Base-by-base conservation (phyloP, 2,329 filamentous ascomycete genomes). In the Tothia fuscella region DNA sequence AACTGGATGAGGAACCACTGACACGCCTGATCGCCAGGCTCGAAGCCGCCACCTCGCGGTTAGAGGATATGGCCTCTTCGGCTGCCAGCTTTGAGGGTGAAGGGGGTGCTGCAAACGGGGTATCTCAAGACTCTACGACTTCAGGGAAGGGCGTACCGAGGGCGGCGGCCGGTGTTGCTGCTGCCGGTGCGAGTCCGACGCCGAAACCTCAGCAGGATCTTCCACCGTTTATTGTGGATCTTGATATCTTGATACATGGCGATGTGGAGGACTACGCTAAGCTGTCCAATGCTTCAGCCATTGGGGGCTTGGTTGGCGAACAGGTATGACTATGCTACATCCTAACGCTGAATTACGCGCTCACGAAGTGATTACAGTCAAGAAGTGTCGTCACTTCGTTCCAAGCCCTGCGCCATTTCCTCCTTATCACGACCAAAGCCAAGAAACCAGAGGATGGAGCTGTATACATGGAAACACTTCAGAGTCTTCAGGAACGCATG, bases 1-100 rank as follows among this genome's bases (percentile, higher is more conserved):
- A 37, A 9, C 29, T 29, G 3, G 12, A 9, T 7, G 39, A 36
- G 9, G 24, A 48, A 34, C 50, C 60, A 55, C 74, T 76, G 60
- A 77, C 63, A 45, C 57, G 46, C 41, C 51, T 63, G 49, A 57
- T 68, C 43, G 49, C 51, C 60, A 98, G 91, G 66, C 82, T 98
- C 53, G 91, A 98, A 72, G 91, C 91, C 60, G 91, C 91, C 29
- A 98, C 91, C 40, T 91, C 87, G 49, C 80, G 91, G 45, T 77
- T 98, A 43, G 91, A 98, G 68, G 91, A 98, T 61, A 94, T 98
- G 56, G 89, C 91, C 34, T 78, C 83, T 50, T 81, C 85, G n/a
- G 56, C 64, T 5, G 53, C 58, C 13, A 76, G 73, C 42, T 66
- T 75, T 50, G 79, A 82, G 13, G n/a, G n/a, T n/a, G n/a, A n/a